These are phyloP conservation scores for Rhynchosporium graminicola DNA, from an alignment of 2,329 filamentous ascomycete species.

Conservation along the genomic window DNA sequence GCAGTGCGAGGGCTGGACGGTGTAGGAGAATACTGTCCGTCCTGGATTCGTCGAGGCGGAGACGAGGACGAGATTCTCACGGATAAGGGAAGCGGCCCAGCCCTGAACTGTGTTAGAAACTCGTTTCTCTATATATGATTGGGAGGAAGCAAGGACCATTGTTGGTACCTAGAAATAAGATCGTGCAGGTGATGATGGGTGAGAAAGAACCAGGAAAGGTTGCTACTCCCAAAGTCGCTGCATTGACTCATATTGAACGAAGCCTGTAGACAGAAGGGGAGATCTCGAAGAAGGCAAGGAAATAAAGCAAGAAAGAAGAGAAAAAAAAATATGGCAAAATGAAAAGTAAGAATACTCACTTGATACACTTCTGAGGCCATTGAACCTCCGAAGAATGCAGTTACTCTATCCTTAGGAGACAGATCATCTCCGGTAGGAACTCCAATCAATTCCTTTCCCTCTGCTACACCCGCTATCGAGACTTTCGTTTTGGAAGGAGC, in stretches of 20 bases:
- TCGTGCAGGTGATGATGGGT: no score
- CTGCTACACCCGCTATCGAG: constrained; percentile 27
- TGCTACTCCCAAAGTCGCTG: no score
- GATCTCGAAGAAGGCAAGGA: no score
- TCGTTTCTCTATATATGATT: not conserved
- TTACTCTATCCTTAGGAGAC: constrained; percentile 29
- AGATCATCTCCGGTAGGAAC: constrained; percentile 29
- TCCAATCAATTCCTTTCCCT: constrained; percentile 26
- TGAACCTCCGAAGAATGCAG: constrained; percentile 22
- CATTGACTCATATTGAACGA: no score
- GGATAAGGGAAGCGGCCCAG: constrained; percentile 33
- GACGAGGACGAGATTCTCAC: constrained; percentile 28
- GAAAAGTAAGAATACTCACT: constrained; percentile 23
- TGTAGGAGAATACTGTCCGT: constrained; percentile 46
- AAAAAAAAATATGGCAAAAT: not conserved
- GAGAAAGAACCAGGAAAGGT: no score
- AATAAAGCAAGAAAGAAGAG: not conserved
- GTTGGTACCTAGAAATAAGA: not conserved
- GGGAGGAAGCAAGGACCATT: not conserved
- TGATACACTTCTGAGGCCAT: constrained; percentile 25
- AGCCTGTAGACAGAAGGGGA: no score
- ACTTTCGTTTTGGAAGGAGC: constrained; percentile 26
- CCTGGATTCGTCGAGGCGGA: constrained; percentile 33
- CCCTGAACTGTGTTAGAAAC: constrained; percentile 26
- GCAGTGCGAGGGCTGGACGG: constrained; percentile 52